Evolutionary conservation across 2,329 filamentous ascomycete species (phyloP), one percentile per base, ranked within the genome.

Genomic region (Myriosclerotinia curreyana): DNA sequence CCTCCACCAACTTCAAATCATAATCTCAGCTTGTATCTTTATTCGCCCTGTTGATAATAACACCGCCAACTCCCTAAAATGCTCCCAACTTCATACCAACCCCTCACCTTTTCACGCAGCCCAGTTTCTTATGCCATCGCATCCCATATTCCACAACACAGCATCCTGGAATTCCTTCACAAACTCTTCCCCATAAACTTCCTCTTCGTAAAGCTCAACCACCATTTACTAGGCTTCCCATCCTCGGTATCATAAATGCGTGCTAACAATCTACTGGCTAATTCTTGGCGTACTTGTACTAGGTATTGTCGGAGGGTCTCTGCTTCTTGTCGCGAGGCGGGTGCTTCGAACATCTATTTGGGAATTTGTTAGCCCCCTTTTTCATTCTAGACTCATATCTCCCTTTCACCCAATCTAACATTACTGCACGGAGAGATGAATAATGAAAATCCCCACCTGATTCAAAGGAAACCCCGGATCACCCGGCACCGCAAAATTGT

Each of bases 111-210:
- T 48, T 38, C 20, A 31, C 36, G 36, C 51, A 28, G 11, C 34
- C 15, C 17, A 31, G n/a, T 28, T 36, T 34, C 49, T n/a, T 53
- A 40, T 55, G 15, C 25, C 34, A 50, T 58, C 20, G 20, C 28
- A 31, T 31, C 28, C 28, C 46, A 20, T 6, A 25, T n/a, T 28
- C 22, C 22, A 40, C 40, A 15, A 38, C 31, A 34, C 76, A 51
- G 3, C 31, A 50, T 50, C 36, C 50, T 17, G 17, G 15, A 6
- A 49, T 15, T 28, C 6, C 25, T 20, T 65, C 82, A 93, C 79
- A 95, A 80, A 70, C 86, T 85, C 86, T 98, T 98, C 77, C 93
- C 93, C 95, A 99, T 98, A 76, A 99, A 99, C 86, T 97, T 97
- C 80, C 95, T 88, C 87, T 98, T 98, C 62, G 91, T 91, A 77